phyloP scores from a whole-genome alignment of 495 filamentous ascomycete genomes.

The Jackrogersella minutella region DNA sequence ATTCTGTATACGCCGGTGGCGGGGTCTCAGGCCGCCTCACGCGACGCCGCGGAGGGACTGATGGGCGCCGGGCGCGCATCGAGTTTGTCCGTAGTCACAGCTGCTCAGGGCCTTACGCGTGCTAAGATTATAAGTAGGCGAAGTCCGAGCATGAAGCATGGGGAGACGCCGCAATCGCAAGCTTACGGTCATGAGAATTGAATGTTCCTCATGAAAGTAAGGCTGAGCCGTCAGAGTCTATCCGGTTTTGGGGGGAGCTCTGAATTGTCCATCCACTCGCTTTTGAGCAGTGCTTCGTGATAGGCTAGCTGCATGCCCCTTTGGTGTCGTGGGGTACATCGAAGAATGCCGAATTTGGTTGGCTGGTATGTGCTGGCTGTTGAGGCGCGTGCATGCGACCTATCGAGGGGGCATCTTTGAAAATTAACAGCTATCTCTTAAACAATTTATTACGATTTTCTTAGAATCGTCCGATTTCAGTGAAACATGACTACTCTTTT shows the following conservation, averaged over 20 bases:
- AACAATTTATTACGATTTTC: not conserved
- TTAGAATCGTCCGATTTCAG: not conserved
- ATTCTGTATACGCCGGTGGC: constrained; percentile 31
- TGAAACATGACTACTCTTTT: not conserved
- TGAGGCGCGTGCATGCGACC: constrained; percentile 36
- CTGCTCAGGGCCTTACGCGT: not conserved
- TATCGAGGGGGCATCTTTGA: not conserved
- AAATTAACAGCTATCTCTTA: constrained; percentile 5
- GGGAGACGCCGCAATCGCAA: not conserved
- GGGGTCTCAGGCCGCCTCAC: constrained; percentile 27
- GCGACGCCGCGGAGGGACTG: constrained; percentile 22
- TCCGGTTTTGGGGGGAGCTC: not conserved
- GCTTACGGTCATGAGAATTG: not conserved
- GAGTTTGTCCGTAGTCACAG: not conserved
- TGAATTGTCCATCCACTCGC: constrained; percentile 15
- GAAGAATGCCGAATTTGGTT: constrained; percentile 15
- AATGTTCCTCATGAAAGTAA: constrained; percentile 11
- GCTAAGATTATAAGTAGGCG: not conserved
- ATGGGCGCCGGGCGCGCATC: constrained; percentile 20
- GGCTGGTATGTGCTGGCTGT: constrained; percentile 19
- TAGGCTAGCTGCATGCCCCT: constrained; percentile 34
- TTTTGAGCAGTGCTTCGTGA: constrained; percentile 11
- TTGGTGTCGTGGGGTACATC: constrained; percentile 26
- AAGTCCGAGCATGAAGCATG: not conserved
- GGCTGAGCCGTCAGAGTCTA: not conserved